These are phyloP conservation scores for Stachybotrys elegans DNA, from an alignment of 2,329 filamentous ascomycete genomes.

Conservation along the genomic window DNA sequence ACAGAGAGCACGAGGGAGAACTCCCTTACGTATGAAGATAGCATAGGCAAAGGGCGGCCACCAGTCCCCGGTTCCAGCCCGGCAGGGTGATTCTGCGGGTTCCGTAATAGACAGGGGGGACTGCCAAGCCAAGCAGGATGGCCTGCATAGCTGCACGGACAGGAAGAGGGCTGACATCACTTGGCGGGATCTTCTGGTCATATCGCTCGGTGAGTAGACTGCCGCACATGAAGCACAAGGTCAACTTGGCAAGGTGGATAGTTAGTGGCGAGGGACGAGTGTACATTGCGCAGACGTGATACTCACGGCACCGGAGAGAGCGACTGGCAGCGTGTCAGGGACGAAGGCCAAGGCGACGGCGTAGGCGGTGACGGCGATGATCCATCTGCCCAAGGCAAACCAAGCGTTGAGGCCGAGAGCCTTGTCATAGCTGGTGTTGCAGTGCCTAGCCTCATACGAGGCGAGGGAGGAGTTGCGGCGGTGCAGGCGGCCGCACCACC, in stretches of 20 bases:
- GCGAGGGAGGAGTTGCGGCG: no score
- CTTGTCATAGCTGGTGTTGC: background rate
- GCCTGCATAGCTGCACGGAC: background rate
- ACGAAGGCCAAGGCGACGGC: conserved; percentile 24
- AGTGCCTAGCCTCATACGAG: background rate
- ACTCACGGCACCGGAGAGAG: background rate
- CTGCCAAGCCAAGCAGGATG: background rate
- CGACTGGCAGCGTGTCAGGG: background rate
- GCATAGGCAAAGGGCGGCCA: background rate
- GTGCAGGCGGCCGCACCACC: background rate
- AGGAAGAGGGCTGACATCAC: background rate
- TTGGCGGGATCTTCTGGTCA: no score
- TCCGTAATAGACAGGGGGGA: background rate
- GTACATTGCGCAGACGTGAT: background rate
- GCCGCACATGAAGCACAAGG: background rate
- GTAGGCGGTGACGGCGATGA: conserved; percentile 25
- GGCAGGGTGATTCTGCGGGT: background rate
- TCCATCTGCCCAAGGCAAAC: background rate
- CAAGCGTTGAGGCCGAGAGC: background rate
- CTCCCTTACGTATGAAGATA: background rate
- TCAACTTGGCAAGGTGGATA: background rate
- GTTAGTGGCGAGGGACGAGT: background rate
- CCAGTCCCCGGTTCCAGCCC: background rate
- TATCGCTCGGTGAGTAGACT: background rate
- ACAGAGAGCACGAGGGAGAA: background rate